Evolutionary conservation across 805 yeast genomes (phyloP).

Genomic region (Jamesozyma lodderae): DNA sequence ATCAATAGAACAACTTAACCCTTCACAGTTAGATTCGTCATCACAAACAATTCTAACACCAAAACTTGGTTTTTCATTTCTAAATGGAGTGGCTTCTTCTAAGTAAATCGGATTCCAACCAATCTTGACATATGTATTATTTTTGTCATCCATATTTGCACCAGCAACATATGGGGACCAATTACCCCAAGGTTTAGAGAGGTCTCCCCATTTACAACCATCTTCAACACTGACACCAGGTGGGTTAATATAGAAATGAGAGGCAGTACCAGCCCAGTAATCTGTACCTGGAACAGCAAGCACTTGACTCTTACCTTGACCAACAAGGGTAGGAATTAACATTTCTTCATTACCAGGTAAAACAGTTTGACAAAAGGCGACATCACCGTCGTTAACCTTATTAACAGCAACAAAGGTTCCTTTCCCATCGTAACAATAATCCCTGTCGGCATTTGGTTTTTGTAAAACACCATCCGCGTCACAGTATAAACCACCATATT

Average conservation of each 20-base stretch:
- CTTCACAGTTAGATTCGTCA: conserved; percentile 57
- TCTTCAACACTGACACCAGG: conserved; percentile 72
- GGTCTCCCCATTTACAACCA: conserved; percentile 80
- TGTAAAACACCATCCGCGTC: conserved; percentile 57
- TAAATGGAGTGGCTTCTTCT: conserved; percentile 40
- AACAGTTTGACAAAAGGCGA: conserved; percentile 88
- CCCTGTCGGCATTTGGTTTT: conserved; percentile 47
- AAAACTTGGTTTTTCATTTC: conserved; percentile 46
- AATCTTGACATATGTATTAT: conserved; percentile 70
- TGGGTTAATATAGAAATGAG: conserved; percentile 77
- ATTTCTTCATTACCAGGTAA: conserved; percentile 91
- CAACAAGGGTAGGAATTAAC: conserved; percentile 73
- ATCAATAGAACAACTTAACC: conserved; percentile 75
- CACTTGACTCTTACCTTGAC: conserved; percentile 37
- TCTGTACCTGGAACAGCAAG: conserved; percentile 80
- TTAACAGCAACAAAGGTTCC: conserved; percentile 63
- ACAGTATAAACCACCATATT: conserved; percentile 78
- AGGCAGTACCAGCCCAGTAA: conserved; percentile 80
- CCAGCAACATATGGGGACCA: conserved; percentile 95
- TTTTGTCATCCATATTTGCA: conserved; percentile 63
- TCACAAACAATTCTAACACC: conserved; percentile 72
- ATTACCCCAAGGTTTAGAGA: conserved; percentile 63
- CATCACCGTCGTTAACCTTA: conserved; percentile 44
- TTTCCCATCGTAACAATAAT: conserved; percentile 67
- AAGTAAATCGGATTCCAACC: conserved; percentile 88